phyloP scores from a whole-genome alignment of 768 basidiomycete genomes.

The Chalciporus sphaerocephalus region DNA sequence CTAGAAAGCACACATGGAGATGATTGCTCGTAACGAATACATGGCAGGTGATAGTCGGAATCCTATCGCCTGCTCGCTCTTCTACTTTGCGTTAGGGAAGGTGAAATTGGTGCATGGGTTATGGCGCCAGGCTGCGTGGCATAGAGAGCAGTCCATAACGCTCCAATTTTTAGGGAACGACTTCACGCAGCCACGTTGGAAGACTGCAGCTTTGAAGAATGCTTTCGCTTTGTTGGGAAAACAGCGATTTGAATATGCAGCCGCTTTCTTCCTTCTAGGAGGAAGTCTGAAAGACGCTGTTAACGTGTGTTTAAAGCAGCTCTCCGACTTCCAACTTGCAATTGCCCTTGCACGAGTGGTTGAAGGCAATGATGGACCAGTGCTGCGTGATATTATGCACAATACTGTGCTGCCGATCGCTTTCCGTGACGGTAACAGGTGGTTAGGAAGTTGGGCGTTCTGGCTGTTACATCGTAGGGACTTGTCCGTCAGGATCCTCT shows the following conservation, averaged over 20 bases:
- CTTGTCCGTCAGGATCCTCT: constrained; percentile 81
- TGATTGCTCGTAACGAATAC: constrained; percentile 89
- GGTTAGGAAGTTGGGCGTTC: constrained; percentile 94
- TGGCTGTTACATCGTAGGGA: constrained; percentile 90
- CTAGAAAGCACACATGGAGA: constrained; percentile 79
- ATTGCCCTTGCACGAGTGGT: constrained; percentile 79
- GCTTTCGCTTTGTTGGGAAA: constrained; percentile 90
- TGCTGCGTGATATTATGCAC: constrained; percentile 67
- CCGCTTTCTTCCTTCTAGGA: constrained; percentile 94
- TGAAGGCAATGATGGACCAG: constrained; percentile 78
- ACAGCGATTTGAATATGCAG: constrained; percentile 94
- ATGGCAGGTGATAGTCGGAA: constrained; percentile 84
- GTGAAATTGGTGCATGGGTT: constrained; percentile 88
- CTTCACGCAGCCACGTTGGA: constrained; percentile 80
- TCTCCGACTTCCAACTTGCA: constrained; percentile 88
- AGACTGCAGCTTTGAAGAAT: constrained; percentile 92
- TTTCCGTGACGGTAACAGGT: constrained; percentile 84
- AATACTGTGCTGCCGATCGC: constrained; percentile 77
- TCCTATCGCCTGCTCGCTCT: constrained; percentile 83
- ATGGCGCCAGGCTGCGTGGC: constrained; percentile 94
- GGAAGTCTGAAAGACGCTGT: constrained; percentile 87
- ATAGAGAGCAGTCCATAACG: constrained; percentile 85
- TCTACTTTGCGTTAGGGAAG: constrained; percentile 94
- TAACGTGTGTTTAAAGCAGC: constrained; percentile 81
- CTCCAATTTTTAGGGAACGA: constrained; percentile 90